These are phyloP conservation scores for Botrytis tulipae DNA, from an alignment of 2,329 filamentous ascomycete species.

Conservation along the genomic window DNA sequence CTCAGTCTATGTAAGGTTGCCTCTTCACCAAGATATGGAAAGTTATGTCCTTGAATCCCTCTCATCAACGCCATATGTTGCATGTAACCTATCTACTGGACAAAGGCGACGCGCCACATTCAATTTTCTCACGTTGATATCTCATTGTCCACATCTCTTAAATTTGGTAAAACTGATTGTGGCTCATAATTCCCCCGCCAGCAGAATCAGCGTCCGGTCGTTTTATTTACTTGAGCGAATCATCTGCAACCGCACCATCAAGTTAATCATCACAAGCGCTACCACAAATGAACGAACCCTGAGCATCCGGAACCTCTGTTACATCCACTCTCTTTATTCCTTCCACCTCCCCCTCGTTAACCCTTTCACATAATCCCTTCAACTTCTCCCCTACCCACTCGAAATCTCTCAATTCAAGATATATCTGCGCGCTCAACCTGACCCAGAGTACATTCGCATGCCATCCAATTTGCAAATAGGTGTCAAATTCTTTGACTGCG, in stretches of 20 bases:
- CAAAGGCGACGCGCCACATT: not conserved
- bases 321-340: not conserved
- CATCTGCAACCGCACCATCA: not conserved
- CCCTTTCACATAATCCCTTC: constrained; percentile 49
- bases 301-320: not conserved
- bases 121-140: not conserved
- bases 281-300: not conserved
- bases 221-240: fast-evolving
- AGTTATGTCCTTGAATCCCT: too few species aligned
- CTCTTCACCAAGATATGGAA: not conserved
- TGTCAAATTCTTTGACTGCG: constrained; percentile 56
- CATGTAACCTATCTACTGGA: not conserved
- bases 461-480: constrained; percentile 63
- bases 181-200: not conserved
- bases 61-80: not conserved
- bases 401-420: constrained; percentile 75
- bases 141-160: not conserved
- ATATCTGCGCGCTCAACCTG: constrained; percentile 77
- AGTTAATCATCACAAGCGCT: not conserved
- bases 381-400: constrained; percentile 56
- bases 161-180: too few species aligned
- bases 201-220: not conserved
- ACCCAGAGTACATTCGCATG: constrained; percentile 60
- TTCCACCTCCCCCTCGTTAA: constrained; percentile 39
- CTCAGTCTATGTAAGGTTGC: not conserved